A percentile compares a stretch with the other conserved stretches of the same genome.
Evolutionary conservation across 1,284 basidiomycete species (phyloP).

Genomic region (Mycena citricolor): DNA sequence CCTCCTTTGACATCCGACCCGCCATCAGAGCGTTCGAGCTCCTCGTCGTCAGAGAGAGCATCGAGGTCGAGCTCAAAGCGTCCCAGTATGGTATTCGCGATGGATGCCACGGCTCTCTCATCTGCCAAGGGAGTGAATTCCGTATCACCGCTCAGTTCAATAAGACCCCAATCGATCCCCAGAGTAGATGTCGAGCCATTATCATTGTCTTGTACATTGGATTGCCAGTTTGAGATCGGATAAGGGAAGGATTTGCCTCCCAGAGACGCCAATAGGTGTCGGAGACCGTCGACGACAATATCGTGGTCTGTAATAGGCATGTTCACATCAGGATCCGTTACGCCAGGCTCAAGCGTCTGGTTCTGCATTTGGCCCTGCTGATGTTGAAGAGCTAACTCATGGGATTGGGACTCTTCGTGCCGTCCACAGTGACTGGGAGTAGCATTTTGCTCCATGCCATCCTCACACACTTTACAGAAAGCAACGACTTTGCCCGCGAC

Average conservation of each 20-base stretch:
- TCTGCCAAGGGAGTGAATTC: conserved; percentile 2
- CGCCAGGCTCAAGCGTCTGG: too few relatives aligned
- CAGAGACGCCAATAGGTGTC: conserved; percentile 1
- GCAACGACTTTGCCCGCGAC: too few relatives aligned
- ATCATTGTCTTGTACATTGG: background rate
- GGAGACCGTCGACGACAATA: conserved; percentile 4
- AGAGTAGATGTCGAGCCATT: background rate
- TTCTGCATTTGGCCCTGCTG: too few relatives aligned
- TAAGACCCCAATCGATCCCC: conserved; percentile 8
- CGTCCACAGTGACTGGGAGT: too few relatives aligned
- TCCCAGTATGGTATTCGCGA: background rate
- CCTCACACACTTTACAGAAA: too few relatives aligned
- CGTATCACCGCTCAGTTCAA: conserved; percentile 1
- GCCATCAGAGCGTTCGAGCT: too few relatives aligned
- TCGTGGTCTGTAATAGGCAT: too few relatives aligned
- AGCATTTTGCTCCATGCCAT: too few relatives aligned
- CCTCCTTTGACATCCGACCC: background rate
- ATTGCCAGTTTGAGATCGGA: too few relatives aligned
- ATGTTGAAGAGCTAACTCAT: too few relatives aligned
- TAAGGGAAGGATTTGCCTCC: background rate
- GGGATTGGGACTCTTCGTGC: too few relatives aligned
- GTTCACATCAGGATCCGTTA: too few relatives aligned
- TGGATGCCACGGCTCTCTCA: conserved; percentile 1
- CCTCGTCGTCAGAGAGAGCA: background rate
- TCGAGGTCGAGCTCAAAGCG: conserved; percentile 4